Evolutionary conservation across 495 filamentous ascomycete species (phyloP).

Genomic region (Choiromyces venosus): DNA sequence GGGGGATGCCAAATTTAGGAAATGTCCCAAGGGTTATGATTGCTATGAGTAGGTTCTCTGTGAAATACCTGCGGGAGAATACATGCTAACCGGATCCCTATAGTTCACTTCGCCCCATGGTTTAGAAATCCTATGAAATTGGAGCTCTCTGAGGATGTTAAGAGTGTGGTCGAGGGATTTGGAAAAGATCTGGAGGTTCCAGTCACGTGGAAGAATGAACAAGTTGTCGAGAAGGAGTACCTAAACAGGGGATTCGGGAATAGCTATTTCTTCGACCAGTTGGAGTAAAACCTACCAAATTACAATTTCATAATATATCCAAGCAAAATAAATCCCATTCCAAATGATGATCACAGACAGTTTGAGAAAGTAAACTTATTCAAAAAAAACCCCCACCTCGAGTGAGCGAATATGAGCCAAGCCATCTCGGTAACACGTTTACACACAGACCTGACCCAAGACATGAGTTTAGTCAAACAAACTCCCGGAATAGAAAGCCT

Average conservation of each 20-base stretch:
- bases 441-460: not conserved
- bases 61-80: conserved; percentile 11
- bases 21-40: conserved; percentile 53
- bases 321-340: not conserved
- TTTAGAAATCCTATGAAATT: conserved; percentile 52
- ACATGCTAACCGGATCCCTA: not conserved
- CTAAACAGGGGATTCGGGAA: conserved; percentile 50
- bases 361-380: no score
- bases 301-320: not conserved
- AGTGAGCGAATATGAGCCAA: not conserved
- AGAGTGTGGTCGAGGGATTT: conserved; percentile 41
- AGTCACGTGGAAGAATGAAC: conserved; percentile 45
- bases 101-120: conserved; percentile 48
- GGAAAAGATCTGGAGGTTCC: conserved; percentile 45
- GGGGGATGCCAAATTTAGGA: conserved; percentile 55
- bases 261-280: conserved; percentile 50
- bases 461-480: not conserved
- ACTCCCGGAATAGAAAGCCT: not conserved
- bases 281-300: not conserved
- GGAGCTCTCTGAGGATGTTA: conserved; percentile 49
- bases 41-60: conserved; percentile 50
- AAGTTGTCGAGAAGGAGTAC: conserved; percentile 44
- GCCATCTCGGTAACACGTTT: not conserved
- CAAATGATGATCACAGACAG: not conserved
- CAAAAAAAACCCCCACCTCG: not conserved